Base-by-base conservation (phyloP, 1,284 basidiomycete genomes). In the Calocybe gambosa region DNA sequence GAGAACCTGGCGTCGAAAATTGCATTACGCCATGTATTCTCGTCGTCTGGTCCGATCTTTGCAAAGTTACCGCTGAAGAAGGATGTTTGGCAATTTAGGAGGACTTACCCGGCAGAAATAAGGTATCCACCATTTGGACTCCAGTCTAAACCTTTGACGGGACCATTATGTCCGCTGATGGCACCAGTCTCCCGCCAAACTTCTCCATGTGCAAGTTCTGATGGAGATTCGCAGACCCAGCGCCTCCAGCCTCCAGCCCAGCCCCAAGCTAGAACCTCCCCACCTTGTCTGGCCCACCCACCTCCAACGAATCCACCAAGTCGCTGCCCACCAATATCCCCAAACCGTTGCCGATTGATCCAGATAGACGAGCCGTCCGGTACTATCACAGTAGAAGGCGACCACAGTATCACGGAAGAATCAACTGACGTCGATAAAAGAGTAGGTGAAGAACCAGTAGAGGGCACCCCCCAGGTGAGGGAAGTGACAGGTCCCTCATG, bases 401-500 rank as follows among this genome's bases (percentile, higher is more conserved):
- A 83, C 93, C 93, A 98, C 40, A 96, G 67, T 51, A 96, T 94
- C 29, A 96, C 63, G 10, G 93, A 96, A 29, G 93, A 93, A 65
- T 97, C 93, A 0, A 88, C 85, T 0, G 94, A 94, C 2, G 90
- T 86, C 10, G 91, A 93, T 8, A 96, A 72, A 3, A 97, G 74
- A 0, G 80, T 80, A 0, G 81, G 69, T 1, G 50, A 52, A 8
- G 64, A 49, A 18, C 54, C 54, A 1, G 53, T 51, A 2, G 54
- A 46, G 1, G 72, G 55, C 1, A 83, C 80, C 15, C 82, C 75
- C 91, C 93, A 97, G 36, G 82, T 72, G 9, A 97, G 66, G 28
- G 84, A 87, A 0, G 92, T 96, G n/a, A 97, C 70, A 25, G 89
- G 89, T 2, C 85, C 84, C 69, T 97, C 93, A 61, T 97, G 94